Percentiles rank a stretch among this genome's conserved stretches.
Conservation (phyloP, 2,329 filamentous ascomycete genomes). For the Zymoseptoria pseudotritici region DNA sequence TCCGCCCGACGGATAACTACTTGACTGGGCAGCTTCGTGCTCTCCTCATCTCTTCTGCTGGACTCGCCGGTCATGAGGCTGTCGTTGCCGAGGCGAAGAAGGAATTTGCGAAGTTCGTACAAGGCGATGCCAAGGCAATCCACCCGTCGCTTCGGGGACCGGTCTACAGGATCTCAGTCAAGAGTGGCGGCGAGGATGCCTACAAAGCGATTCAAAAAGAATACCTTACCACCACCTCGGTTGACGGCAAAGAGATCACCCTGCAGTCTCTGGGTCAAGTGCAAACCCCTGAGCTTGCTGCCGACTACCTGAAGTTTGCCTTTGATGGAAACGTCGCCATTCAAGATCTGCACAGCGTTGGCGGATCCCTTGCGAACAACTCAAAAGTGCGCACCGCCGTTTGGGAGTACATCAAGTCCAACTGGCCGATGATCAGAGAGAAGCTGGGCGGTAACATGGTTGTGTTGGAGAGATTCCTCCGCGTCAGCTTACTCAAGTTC, state of each 20-base stretch:
- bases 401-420: conserved; percentile 78
- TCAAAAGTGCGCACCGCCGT: conserved; percentile 62
- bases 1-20: conserved; percentile 69
- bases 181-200: conserved; percentile 62
- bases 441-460: conserved; percentile 76
- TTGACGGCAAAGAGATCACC: conserved; percentile 86
- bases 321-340: conserved; percentile 77
- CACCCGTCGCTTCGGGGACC: conserved; percentile 74
- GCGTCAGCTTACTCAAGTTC: conserved; percentile 70
- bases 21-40: conserved; percentile 76
- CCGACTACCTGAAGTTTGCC: conserved; percentile 62
- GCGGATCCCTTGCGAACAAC: conserved; percentile 66
- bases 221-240: conserved; percentile 71
- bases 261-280: conserved; percentile 69
- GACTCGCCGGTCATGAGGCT: conserved; percentile 64
- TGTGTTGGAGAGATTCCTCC: conserved; percentile 81
- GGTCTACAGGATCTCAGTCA: conserved; percentile 72
- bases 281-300: conserved; percentile 60
- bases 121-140: conserved; percentile 61
- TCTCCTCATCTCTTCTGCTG: conserved; percentile 68
- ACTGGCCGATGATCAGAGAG: conserved; percentile 68
- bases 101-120: conserved; percentile 73
- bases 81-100: conserved; percentile 65
- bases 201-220: conserved; percentile 74
- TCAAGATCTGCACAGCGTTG: conserved; percentile 81